Conservation (phyloP, 495 filamentous ascomycete genomes). For the Aspergillus cristatus region DNA sequence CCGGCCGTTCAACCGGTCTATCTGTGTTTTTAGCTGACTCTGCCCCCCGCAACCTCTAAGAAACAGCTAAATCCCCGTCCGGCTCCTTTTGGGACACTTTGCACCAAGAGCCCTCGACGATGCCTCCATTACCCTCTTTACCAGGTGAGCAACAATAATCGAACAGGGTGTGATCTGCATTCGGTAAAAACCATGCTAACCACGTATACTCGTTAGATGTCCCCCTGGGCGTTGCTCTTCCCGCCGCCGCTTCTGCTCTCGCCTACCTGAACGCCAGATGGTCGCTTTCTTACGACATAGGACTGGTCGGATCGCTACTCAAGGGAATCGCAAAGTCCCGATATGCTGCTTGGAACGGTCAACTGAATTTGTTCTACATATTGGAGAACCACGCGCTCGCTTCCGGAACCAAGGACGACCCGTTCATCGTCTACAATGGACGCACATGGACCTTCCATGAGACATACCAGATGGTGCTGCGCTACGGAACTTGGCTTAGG, state of each 20-base stretch:
- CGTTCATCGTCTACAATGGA: constrained; percentile 69
- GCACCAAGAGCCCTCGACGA: too few relatives aligned
- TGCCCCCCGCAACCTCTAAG: too few relatives aligned
- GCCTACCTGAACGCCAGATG: constrained; percentile 77
- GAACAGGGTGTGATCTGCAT: too few relatives aligned
- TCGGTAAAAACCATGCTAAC: too few relatives aligned
- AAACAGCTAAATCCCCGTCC: too few relatives aligned
- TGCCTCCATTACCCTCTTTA: too few relatives aligned
- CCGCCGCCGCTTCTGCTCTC: constrained; percentile 56
- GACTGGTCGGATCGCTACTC: constrained; percentile 41
- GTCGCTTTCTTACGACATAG: constrained; percentile 56
- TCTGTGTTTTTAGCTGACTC: too few relatives aligned
- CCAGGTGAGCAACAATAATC: too few relatives aligned
- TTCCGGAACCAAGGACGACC: constrained; percentile 42
- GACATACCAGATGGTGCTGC: constrained; percentile 62
- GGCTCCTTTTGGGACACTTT: too few relatives aligned
- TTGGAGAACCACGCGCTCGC: constrained; percentile 61
- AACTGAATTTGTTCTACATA: constrained; percentile 67
- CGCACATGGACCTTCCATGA: constrained; percentile 73
- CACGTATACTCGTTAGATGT: constrained; percentile 17
- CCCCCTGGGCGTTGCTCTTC: constrained; percentile 44
- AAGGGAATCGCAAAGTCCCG: constrained; percentile 30
- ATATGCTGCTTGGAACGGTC: constrained; percentile 44
- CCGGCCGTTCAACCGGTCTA: too few relatives aligned
- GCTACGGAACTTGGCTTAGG: constrained; percentile 78